Evolutionary conservation across 306 rosid species (phyloP).

Genomic region (Hippophae tibetana): DNA sequence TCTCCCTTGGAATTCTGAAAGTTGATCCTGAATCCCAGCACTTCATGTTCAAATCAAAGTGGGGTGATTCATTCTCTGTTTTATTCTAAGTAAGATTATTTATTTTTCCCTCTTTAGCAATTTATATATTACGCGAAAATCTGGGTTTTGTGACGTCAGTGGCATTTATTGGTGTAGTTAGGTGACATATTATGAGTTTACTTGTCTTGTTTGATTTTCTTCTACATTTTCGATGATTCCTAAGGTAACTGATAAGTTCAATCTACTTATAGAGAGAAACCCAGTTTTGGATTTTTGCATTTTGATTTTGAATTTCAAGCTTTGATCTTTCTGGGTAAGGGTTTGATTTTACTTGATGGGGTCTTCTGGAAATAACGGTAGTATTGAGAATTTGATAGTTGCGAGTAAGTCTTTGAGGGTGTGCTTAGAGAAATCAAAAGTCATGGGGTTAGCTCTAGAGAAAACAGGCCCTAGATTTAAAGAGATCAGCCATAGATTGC

Average conservation of each 20-base stretch:
- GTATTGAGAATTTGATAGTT: constrained; percentile 47
- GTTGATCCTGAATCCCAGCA: constrained; percentile 10
- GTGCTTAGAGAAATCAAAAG: constrained; percentile 72
- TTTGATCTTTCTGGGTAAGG: constrained; percentile 18
- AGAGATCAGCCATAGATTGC: constrained; percentile 64
- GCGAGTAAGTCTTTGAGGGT: constrained; percentile 69
- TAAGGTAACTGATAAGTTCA: constrained; percentile 15
- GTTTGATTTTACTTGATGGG: constrained; percentile 45
- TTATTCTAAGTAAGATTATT: constrained; percentile 25
- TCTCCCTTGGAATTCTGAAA: constrained; percentile 1
- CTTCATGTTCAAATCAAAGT: constrained; percentile 22
- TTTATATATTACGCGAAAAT: constrained; percentile 2
- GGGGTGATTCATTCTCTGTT: constrained; percentile 23
- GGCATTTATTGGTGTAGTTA: constrained; percentile 9
- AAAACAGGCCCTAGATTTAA: constrained; percentile 77
- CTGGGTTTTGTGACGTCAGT: constrained; percentile 9
- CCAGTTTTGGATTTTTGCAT: constrained; percentile 14
- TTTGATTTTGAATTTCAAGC: constrained; percentile 9
- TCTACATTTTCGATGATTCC: constrained; percentile 42
- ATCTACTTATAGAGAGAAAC: constrained; percentile 1
- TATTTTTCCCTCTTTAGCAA: neutral
- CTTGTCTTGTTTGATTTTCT: constrained; percentile 18
- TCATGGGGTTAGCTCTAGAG: constrained; percentile 53
- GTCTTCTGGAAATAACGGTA: constrained; percentile 29
- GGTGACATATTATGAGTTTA: constrained; percentile 12